Conservation (phyloP, 1,139 yeast genomes). For the Sugiyamaella novakii region DNA sequence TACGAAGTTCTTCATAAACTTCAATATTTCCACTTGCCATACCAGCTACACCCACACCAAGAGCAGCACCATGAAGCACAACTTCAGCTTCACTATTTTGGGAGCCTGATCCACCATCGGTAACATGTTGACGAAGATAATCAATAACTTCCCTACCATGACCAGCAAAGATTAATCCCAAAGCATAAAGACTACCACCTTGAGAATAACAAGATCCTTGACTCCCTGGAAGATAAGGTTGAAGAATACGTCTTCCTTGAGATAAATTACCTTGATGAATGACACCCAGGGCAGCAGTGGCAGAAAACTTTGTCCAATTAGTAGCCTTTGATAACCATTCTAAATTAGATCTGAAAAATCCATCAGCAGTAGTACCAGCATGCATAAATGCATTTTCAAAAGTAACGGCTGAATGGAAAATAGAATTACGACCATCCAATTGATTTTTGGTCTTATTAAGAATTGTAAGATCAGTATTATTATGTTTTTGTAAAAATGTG, state of each 20-base stretch:
- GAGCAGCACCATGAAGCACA: constrained; percentile 91
- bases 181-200: constrained; percentile 93
- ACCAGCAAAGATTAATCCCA: constrained; percentile 94
- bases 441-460: constrained; percentile 78
- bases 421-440: constrained; percentile 89
- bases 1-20: constrained; percentile 80
- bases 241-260: constrained; percentile 83
- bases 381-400: constrained; percentile 94
- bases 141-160: constrained; percentile 89
- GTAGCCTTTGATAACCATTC: constrained; percentile 98
- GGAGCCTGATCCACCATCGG: constrained; percentile 52
- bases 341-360: constrained; percentile 83
- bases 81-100: constrained; percentile 75
- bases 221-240: constrained; percentile 89
- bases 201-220: constrained; percentile 70
- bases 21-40: constrained; percentile 83
- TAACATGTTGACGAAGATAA: constrained; percentile 72
- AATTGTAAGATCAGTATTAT: constrained; percentile 82
- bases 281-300: constrained; percentile 97
- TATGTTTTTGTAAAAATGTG: constrained; percentile 83
- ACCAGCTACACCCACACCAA: constrained; percentile 96
- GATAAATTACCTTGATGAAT: constrained; percentile 93
- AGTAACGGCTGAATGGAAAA: constrained; percentile 94
- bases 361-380: constrained; percentile 95
- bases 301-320: constrained; percentile 97